Evolutionary conservation across 2,329 filamentous ascomycete species (phyloP).

Genomic region (Monosporascus sp.): DNA sequence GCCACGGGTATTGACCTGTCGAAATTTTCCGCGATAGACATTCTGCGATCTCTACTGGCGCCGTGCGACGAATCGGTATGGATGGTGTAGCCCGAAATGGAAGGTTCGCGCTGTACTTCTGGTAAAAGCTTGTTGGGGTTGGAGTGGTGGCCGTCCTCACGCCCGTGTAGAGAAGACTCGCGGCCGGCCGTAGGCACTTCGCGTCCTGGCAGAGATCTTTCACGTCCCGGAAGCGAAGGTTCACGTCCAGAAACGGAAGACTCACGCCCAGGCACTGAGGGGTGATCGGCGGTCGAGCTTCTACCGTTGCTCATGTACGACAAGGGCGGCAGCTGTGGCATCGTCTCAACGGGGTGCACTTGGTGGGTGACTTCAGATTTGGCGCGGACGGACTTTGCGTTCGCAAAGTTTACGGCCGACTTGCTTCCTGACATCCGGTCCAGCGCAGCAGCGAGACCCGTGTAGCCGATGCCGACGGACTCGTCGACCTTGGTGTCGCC

Average conservation of each 20-base stretch:
- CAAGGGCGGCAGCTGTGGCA: conserved; percentile 3
- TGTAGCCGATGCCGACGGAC: conserved; percentile 61
- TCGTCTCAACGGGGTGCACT: conserved; percentile 7
- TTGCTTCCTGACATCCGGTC: conserved; percentile 40
- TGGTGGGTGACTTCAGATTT: conserved; percentile 6
- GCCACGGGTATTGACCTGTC: not conserved
- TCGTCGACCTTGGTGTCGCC: conserved; percentile 54
- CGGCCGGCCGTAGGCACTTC: not conserved
- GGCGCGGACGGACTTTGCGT: conserved; percentile 24
- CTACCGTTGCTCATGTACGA: conserved; percentile 4
- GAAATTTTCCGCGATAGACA: conserved; percentile 11
- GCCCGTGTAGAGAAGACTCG: not conserved
- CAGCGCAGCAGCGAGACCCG: conserved; percentile 59
- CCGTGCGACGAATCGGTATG: conserved; percentile 12
- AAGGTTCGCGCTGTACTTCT: conserved; percentile 14
- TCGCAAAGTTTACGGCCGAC: conserved; percentile 20
- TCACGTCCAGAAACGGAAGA: too few relatives aligned
- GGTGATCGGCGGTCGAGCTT: conserved; percentile 14
- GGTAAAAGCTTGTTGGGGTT: conserved; percentile 6
- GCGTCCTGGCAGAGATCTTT: too few relatives aligned
- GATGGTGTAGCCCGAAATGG: conserved; percentile 16
- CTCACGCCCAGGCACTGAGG: conserved; percentile 3
- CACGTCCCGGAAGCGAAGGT: too few relatives aligned
- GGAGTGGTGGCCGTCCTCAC: conserved; percentile 6
- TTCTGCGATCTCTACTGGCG: conserved; percentile 9